These are phyloP conservation scores for Westerdykella aurantiaca DNA, from an alignment of 2,329 filamentous ascomycete species.

Conservation along the genomic window DNA sequence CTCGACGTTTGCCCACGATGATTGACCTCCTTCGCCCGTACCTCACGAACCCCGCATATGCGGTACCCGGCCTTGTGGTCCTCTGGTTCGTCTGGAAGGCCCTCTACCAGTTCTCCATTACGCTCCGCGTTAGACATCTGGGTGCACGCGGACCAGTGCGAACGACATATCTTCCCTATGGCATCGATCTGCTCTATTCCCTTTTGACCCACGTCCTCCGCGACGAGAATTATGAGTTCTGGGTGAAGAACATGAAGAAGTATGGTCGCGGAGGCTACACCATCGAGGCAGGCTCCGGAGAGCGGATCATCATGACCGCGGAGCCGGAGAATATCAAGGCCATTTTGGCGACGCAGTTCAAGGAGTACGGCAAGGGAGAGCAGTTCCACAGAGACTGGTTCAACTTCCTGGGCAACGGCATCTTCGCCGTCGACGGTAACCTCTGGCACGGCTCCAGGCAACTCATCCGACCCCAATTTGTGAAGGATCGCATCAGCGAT, in stretches of 20 bases:
- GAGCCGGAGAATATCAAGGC: conserved; percentile 91
- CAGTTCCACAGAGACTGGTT: conserved; percentile 70
- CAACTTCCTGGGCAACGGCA: conserved; percentile 66
- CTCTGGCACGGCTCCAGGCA: conserved; percentile 76
- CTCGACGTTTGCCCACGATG: conserved; percentile 14
- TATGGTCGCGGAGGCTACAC: conserved; percentile 48
- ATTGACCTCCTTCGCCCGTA: conserved; percentile 12
- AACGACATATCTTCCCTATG: conserved; percentile 41
- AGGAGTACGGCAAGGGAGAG: conserved; percentile 75
- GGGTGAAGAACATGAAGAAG: conserved; percentile 49
- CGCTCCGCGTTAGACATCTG: conserved; percentile 37
- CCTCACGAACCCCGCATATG: conserved; percentile 14
- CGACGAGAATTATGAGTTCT: conserved; percentile 58
- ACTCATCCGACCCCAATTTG: conserved; percentile 79
- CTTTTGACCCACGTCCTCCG: conserved; percentile 49
- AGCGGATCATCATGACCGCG: conserved; percentile 66
- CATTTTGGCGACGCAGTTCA: conserved; percentile 79
- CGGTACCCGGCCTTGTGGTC: conserved; percentile 17
- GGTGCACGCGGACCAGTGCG: conserved; percentile 42
- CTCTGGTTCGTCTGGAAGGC: conserved; percentile 18
- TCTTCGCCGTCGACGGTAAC: conserved; percentile 68
- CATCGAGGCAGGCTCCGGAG: conserved; percentile 52
- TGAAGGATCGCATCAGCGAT: conserved; percentile 77
- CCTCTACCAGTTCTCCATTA: conserved; percentile 1
- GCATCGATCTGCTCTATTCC: conserved; percentile 59